Base-by-base conservation (phyloP, 495 filamentous ascomycete genomes). In the Penicillium cataractarum region DNA sequence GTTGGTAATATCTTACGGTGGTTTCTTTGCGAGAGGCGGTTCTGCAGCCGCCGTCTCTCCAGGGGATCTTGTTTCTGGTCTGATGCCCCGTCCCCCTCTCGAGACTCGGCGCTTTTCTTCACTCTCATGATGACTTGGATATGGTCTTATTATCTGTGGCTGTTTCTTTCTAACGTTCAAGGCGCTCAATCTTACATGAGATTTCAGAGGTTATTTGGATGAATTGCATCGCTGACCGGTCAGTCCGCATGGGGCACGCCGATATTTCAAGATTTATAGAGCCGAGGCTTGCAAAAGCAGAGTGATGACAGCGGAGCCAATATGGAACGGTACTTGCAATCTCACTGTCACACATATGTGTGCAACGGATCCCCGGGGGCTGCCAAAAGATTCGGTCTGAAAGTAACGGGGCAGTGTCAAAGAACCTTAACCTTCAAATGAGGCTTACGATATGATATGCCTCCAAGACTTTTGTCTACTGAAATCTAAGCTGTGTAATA, bases 1-100 rank as follows among this genome's bases (percentile, higher is more conserved):
- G n/a, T 13, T 8, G 24, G 44, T 10, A 32, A 17, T 7, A 13
- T 6, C 67, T 57, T 53, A 78, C 76, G 74, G 40, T 78, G 76
- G 21, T 78, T 78, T 32, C 76, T 54, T 58, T 78, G 76, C 0
- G 76, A 76, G 1, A 78, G 71, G 0, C 75, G 69, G 31, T 78
- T 78, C 35, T 78, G 75, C 10, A 76, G 56, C 31, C 75, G 63
- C 49, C 75, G 54, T 61, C 72, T 64, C 46, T 76, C 72, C 4
- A 73, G 33, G 4, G 69, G 68, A 56, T 75, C 71, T 46, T 74
- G 69, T 2, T 66, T 67, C 26, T 61, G 60, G 7, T 42, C 39
- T 24, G 62, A 27, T 2, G 61, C 54, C 17, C 62, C 65, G 6
- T 66, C 64, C 15, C 57, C 50, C 1, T 49, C 51, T 0, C 58